These are phyloP conservation scores for Diutina siamensis DNA, from an alignment of 1,139 yeast species.

Conservation along the genomic window DNA sequence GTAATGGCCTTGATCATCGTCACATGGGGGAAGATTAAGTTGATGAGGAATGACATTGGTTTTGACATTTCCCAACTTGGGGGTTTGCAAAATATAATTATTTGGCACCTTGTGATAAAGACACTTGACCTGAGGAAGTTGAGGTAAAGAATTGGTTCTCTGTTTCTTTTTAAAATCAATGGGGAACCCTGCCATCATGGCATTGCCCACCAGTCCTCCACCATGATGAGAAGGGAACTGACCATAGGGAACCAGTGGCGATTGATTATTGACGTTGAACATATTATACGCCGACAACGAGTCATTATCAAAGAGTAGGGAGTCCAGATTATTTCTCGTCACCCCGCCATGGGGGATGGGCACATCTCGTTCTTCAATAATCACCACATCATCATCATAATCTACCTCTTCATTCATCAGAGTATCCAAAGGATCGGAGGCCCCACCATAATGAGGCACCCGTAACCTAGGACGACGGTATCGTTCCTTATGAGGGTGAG, in stretches of 20 bases:
- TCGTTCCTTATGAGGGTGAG: not conserved
- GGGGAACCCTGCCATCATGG: conserved; percentile 8
- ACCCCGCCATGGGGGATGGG: not conserved
- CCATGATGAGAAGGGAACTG: not conserved
- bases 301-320: conserved; percentile 26
- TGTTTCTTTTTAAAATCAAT: conserved; percentile 29
- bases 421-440: not conserved
- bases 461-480: conserved; percentile 3
- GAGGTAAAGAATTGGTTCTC: conserved; percentile 63
- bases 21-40: conserved; percentile 35
- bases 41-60: conserved; percentile 30
- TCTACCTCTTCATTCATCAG: conserved; percentile 9
- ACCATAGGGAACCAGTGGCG: not conserved
- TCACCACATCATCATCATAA: conserved; percentile 20
- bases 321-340: conserved; percentile 22
- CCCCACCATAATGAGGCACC: not conserved
- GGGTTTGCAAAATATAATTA: conserved; percentile 26
- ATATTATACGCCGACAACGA: conserved; percentile 34
- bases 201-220: conserved; percentile 7
- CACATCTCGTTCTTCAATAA: conserved; percentile 23
- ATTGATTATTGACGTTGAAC: conserved; percentile 21
- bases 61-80: conserved; percentile 33
- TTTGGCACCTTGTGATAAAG: conserved; percentile 30
- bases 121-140: conserved; percentile 41
- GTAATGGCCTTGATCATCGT: conserved; percentile 80